These are phyloP conservation scores for Tolypocladium sp. DNA, from an alignment of 2,329 filamentous ascomycete species.

Conservation along the genomic window DNA sequence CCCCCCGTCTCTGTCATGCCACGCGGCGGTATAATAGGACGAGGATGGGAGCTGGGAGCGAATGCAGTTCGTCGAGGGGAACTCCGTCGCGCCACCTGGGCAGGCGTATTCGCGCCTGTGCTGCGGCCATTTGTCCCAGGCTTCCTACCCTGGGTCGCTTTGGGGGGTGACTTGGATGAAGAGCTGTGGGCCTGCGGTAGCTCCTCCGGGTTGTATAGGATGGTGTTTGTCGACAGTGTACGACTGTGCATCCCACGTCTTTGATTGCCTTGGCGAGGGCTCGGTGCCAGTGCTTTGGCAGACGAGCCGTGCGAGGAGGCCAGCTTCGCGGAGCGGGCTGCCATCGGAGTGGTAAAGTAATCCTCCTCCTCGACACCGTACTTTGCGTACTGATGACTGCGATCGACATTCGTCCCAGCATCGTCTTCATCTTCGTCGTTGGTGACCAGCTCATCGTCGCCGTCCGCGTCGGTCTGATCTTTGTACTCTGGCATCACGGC, in stretches of 20 bases:
- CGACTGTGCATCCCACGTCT: constrained; percentile 51
- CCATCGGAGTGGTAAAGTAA: constrained; percentile 46
- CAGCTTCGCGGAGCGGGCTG: constrained; percentile 28
- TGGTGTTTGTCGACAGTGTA: constrained; percentile 73
- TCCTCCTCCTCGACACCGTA: constrained; percentile 27
- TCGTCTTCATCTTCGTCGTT: constrained; percentile 65
- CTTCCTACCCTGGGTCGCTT: constrained; percentile 18
- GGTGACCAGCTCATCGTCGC: constrained; percentile 81
- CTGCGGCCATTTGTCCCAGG: constrained; percentile 27
- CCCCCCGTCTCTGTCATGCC: constrained; percentile 24
- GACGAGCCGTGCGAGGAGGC: constrained; percentile 24
- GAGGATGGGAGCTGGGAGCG: constrained; percentile 39
- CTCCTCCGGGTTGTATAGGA: constrained; percentile 67
- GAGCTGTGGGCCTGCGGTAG: constrained; percentile 25
- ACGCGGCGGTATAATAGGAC: constrained; percentile 43
- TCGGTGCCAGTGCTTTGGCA: constrained; percentile 16
- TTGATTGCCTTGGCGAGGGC: constrained; percentile 21
- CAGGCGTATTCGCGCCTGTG: constrained; percentile 20
- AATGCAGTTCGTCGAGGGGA: constrained; percentile 39
- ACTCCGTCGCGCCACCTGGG: constrained; percentile 23
- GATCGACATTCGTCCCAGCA: constrained; percentile 31
- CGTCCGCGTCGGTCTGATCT: constrained; percentile 71
- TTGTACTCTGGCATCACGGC: constrained; percentile 30
- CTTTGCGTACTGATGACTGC: constrained; percentile 18
- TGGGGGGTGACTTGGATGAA: constrained; percentile 34